phyloP scores from a whole-genome alignment of 495 filamentous ascomycete genomes.

The Neurospora terricola region DNA sequence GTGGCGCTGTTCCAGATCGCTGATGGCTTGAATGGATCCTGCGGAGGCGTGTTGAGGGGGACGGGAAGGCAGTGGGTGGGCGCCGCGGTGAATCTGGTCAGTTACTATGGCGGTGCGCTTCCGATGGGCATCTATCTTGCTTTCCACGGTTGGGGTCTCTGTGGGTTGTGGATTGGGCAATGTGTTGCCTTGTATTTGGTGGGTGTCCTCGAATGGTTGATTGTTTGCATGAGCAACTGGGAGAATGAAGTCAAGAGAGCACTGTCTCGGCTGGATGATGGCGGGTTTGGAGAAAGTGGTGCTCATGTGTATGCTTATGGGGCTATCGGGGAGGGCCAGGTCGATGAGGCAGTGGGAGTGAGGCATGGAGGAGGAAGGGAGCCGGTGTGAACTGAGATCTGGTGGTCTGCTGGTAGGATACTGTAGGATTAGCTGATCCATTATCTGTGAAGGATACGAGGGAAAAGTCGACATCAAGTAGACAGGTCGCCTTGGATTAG shows the following conservation, averaged over 20 bases:
- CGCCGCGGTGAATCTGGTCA: slow-evolving; percentile 78
- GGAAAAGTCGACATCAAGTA: background rate
- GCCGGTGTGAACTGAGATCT: background rate
- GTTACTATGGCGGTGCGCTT: slow-evolving; percentile 79
- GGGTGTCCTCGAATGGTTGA: slow-evolving; percentile 67
- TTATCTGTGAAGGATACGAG: background rate
- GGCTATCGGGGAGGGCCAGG: background rate
- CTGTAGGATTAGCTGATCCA: background rate
- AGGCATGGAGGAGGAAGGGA: background rate
- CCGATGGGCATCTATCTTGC: slow-evolving; percentile 80
- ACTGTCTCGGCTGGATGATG: slow-evolving; percentile 63
- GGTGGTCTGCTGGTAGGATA: background rate
- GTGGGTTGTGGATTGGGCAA: slow-evolving; percentile 80
- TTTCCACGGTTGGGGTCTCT: slow-evolving; percentile 81
- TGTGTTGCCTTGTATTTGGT: slow-evolving; percentile 84
- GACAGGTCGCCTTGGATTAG: background rate
- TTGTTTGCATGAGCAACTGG: slow-evolving; percentile 74
- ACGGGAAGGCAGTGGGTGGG: slow-evolving; percentile 88
- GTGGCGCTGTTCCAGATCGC: slow-evolving; percentile 94
- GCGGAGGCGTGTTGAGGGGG: slow-evolving; percentile 71
- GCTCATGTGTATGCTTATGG: slow-evolving; percentile 1
- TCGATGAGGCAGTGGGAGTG: slow-evolving; percentile 2
- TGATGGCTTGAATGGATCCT: slow-evolving; percentile 78
- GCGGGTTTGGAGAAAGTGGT: slow-evolving; percentile 13
- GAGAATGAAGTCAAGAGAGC: slow-evolving; percentile 66